Conservation (phyloP, 75 land plant species). For the Pinus albicaulis region DNA sequence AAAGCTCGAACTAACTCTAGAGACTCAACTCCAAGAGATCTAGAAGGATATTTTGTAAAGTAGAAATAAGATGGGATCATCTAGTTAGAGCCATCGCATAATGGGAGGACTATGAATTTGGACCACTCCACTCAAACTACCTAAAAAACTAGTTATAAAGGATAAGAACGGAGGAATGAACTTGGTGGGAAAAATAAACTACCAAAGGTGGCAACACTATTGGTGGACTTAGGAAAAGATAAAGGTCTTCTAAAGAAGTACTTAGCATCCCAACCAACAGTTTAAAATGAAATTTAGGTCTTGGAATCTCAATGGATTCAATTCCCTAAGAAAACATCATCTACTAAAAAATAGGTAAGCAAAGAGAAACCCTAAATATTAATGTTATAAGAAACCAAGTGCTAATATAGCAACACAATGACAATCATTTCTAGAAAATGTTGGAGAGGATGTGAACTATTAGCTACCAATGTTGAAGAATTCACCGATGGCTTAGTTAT, state of each 20-base stretch:
- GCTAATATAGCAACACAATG: not conserved
- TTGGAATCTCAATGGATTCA: not conserved
- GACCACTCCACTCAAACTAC: too few relatives aligned
- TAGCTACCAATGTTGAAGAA: not conserved
- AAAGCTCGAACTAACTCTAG: too few relatives aligned
- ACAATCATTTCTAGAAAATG: not conserved
- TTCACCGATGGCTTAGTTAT: not conserved
- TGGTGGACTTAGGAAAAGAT: too few relatives aligned
- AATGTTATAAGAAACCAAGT: not conserved
- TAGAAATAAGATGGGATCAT: too few relatives aligned
- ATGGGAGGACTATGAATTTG: too few relatives aligned
- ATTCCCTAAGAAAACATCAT: not conserved
- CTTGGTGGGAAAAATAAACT: not conserved
- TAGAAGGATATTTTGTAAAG: too few relatives aligned
- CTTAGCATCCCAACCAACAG: not conserved
- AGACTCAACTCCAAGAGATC: too few relatives aligned
- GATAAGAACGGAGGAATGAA: not conserved
- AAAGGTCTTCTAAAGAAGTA: too few relatives aligned
- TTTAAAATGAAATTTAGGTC: not conserved
- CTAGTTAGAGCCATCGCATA: too few relatives aligned
- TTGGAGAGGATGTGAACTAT: not conserved
- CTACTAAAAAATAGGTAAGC: not conserved
- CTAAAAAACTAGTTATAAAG: too few relatives aligned
- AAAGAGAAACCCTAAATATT: not conserved
- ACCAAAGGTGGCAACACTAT: too few relatives aligned